A percentile compares a stretch with the other conserved stretches of the same genome.
Evolutionary conservation across 495 filamentous ascomycete genomes (phyloP).

Genomic region (Neurospora sp.): DNA sequence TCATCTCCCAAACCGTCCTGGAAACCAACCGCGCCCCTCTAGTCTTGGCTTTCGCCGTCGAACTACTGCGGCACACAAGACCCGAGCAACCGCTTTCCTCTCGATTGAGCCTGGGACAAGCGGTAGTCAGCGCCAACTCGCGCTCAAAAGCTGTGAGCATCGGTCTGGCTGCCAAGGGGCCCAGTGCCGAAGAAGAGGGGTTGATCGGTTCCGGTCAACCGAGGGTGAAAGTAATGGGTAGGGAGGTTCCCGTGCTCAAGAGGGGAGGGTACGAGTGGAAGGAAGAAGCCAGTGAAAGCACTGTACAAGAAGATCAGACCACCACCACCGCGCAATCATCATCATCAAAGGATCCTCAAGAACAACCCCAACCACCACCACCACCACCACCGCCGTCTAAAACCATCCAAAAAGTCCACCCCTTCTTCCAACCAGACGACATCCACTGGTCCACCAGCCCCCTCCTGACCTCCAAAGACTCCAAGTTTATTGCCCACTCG

Average conservation of each 20-base stretch:
- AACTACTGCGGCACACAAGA: slow-evolving; percentile 66
- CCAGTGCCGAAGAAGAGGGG: slow-evolving; percentile 57
- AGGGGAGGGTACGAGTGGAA: slow-evolving; percentile 66
- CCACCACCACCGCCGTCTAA: neutral
- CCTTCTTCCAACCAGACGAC: slow-evolving; percentile 3
- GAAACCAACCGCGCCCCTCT: slow-evolving; percentile 73
- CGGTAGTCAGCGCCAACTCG: slow-evolving; percentile 68
- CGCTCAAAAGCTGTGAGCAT: slow-evolving; percentile 63
- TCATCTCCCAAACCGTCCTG: slow-evolving; percentile 46
- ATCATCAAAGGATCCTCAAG: neutral
- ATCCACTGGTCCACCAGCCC: slow-evolving; percentile 28
- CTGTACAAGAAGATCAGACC: neutral
- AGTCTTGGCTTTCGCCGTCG: slow-evolving; percentile 69
- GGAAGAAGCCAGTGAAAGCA: slow-evolving; percentile 16
- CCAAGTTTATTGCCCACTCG: slow-evolving; percentile 41
- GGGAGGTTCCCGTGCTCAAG: slow-evolving; percentile 63
- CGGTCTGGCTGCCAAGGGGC: slow-evolving; percentile 53
- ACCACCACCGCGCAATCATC: neutral
- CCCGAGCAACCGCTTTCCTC: slow-evolving; percentile 76
- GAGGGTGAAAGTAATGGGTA: slow-evolving; percentile 54
- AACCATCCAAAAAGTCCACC: slow-evolving; percentile 3
- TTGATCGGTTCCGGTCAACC: slow-evolving; percentile 65
- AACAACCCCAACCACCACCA: neutral
- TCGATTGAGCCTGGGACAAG: slow-evolving; percentile 67
- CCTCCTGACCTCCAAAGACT: slow-evolving; percentile 36